Base-by-base conservation (phyloP, 148 eudicot genomes). In the Gaultheria prostrata region DNA sequence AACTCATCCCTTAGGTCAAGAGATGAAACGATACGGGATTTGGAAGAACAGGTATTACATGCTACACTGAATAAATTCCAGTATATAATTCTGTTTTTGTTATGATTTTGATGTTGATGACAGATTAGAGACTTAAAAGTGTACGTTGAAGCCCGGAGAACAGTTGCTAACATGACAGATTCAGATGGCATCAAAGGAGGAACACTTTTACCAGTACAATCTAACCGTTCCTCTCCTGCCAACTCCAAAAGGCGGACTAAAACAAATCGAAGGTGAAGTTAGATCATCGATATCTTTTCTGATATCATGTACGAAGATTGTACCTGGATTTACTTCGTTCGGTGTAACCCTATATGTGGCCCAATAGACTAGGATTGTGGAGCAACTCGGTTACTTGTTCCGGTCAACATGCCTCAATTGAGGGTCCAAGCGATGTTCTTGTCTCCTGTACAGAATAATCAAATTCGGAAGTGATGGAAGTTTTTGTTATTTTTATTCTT, bases 111-210 rank as follows among this genome's bases (percentile, higher is more conserved):
- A 75, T 77, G 65, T 32, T 69, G 76, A 80, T 20, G 69, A 56
- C 92, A 97, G 99, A 95, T 97, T 14, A 87, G 99, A 89, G 98
- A 95, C 86, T 77, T 95, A 20, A 90, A 83, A 85, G 87, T 97
- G 79, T 97, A 90, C 81, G 56, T 97, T 59, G 90, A 92, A 92
- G 98, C 98, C 76, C 96, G 93, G 83, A 90, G 72, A 86, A 93
- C 91, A 59, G 78, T 94, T 45, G 85, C 90, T 20, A 88, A 72
- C 87, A 90, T 87, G 89, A 59, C 84, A 24, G 93, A 90, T 78
- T 81, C 91, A 24, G 92, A 92, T 77, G 92, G 89, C 83, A 81
- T 93, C 65, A 95, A 88, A 89, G 99, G 94, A 78, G 99, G 95
- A 30, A 92, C 98, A n/a, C 82, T 97, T 76, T 84, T 97, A 80